phyloP scores from a whole-genome alignment of 176 grass and related monocot genomes.

The Juncus inflexus region DNA sequence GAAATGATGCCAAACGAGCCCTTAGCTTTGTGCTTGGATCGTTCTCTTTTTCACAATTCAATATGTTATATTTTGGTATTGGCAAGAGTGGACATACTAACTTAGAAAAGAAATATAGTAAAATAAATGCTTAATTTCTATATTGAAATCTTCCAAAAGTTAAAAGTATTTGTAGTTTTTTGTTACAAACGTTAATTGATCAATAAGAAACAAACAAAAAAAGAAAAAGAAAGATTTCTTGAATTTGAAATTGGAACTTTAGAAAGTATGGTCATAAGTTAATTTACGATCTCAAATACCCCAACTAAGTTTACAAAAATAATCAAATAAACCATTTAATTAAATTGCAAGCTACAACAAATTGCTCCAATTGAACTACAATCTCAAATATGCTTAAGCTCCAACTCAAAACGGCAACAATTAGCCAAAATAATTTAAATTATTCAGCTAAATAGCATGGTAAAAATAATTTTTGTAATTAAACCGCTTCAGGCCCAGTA shows the following conservation, averaged over 20 bases:
- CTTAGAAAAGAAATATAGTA: conserved; percentile 13
- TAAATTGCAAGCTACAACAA: conserved; percentile 2
- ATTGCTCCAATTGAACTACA: neutral
- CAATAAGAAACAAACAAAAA: conserved; percentile 1
- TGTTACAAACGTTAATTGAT: neutral
- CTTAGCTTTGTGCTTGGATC: too few relatives aligned
- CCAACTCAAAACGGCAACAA: conserved; percentile 16
- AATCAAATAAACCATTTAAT: neutral
- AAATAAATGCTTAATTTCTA: neutral
- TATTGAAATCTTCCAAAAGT: conserved; percentile 3
- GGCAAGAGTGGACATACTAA: too few relatives aligned
- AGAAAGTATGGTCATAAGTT: too few relatives aligned
- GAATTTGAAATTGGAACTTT: too few relatives aligned
- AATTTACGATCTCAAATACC: too few relatives aligned
- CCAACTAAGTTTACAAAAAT: too few relatives aligned
- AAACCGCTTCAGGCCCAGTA: conserved; percentile 52
- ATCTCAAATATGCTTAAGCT: conserved; percentile 11
- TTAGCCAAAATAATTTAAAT: neutral
- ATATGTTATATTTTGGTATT: too few relatives aligned
- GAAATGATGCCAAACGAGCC: too few relatives aligned
- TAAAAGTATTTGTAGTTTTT: neutral
- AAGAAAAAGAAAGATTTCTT: neutral
- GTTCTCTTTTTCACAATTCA: too few relatives aligned
- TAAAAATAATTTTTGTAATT: conserved; percentile 12
- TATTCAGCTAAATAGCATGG: neutral